Conservation (phyloP, 768 basidiomycete genomes). For the Phaffia australis region DNA sequence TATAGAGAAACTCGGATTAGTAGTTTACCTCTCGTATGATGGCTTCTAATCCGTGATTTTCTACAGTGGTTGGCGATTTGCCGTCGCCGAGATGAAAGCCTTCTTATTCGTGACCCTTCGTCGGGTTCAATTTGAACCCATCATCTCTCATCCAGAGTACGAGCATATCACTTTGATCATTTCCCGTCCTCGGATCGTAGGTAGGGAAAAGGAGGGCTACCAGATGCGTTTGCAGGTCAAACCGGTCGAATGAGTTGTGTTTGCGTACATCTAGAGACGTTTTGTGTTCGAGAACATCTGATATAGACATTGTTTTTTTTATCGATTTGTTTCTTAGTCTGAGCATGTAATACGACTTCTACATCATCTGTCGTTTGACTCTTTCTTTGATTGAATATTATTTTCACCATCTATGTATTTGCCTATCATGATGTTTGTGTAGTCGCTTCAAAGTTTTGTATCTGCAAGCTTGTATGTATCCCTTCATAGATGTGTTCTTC, state of each 20-base stretch:
- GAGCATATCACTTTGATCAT: slow-evolving; percentile 17
- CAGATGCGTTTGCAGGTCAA: slow-evolving; percentile 20
- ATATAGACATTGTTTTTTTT: too few species aligned
- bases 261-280: too few species aligned
- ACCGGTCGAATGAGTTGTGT: neutral
- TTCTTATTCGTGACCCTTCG: slow-evolving; percentile 6
- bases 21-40: neutral
- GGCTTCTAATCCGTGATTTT: neutral
- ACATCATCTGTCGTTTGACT: too few species aligned
- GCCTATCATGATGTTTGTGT: too few species aligned
- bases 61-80: slow-evolving; percentile 23
- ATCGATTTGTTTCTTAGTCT: too few species aligned
- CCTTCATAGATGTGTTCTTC: too few species aligned
- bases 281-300: too few species aligned
- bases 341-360: too few species aligned
- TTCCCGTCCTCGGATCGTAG: slow-evolving; percentile 15
- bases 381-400: too few species aligned
- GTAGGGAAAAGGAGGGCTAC: slow-evolving; percentile 18
- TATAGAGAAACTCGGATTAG: neutral
- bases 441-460: too few species aligned
- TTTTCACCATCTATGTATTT: too few species aligned
- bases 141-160: neutral
- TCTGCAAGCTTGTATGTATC: too few species aligned
- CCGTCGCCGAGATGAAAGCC: slow-evolving; percentile 24
- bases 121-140: neutral